Evolutionary conservation across 108 stramenopile species (phyloP), one percentile per base, ranked within the genome.

Genomic region (Pseudonitzschia pungens): DNA sequence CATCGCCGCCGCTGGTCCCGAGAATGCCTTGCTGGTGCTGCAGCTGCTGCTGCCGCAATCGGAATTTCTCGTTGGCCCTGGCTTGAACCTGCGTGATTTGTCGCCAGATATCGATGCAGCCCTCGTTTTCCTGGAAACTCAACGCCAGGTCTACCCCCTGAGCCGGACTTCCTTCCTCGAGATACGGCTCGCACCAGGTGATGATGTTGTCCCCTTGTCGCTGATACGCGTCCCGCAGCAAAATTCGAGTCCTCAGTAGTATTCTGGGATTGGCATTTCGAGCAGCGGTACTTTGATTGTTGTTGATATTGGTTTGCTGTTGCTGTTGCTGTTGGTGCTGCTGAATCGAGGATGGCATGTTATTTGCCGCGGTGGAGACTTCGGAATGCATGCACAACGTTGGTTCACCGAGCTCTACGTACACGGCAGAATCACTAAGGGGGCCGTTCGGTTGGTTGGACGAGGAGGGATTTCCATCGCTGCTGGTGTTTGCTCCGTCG

Each of bases 181-280:
- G 77, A 71, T 81, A 90, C 18, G 94, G 92, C 72, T 95, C 94
- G 71, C 91, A 92, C 94, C 94, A 95, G 16, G 94, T 95, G 71
- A 95, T 92, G 59, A 95, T 95, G 72, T 95, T 92, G 28, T 92
- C 92, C 42, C 94, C 94, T 70, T 95, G 94, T 32, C 94, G 80
- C 77, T 92, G 94, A 77, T 95, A 95, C 12, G 89, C 88, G 53
- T 90, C 90, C 16, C 89, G 73, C 24, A 95, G 66, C 60, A 95
- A 78, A 28, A 95, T 89, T 50, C 87, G 71, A 9, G 94, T 92
- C 70, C 90, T 68, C 43, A 95, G 65, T 27, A 95, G 64, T n/a
- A 95, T 88, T 52, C 80, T 74, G 32, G 75, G 74, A 53, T 58
- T 7, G 28, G 73, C 75, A 27, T 33, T 63, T 4, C 40, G n/a